Conservation (phyloP, 2,329 filamentous ascomycete genomes). For the Colletotrichum tofieldiae region DNA sequence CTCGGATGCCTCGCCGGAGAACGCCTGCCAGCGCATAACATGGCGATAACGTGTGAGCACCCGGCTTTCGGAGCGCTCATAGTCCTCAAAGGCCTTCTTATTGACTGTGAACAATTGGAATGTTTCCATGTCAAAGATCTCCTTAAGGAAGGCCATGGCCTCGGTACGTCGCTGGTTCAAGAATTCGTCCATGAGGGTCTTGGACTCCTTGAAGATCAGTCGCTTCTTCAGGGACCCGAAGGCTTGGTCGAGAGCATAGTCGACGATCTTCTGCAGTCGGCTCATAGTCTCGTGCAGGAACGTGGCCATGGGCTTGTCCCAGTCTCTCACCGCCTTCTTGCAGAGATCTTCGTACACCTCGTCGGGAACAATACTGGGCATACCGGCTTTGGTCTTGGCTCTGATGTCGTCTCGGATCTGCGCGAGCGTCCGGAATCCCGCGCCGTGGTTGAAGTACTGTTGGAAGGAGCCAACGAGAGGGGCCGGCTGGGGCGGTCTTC, state of each 20-base stretch:
- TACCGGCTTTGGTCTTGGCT: slow-evolving; percentile 68
- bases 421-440: slow-evolving; percentile 61
- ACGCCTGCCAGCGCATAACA: slow-evolving; percentile 63
- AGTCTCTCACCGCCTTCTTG: slow-evolving; percentile 70
- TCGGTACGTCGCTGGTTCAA: slow-evolving; percentile 57
- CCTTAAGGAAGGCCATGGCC: slow-evolving; percentile 56
- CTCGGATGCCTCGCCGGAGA: slow-evolving; percentile 49
- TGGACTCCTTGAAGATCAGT: slow-evolving; percentile 65
- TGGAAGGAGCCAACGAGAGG: slow-evolving; percentile 53
- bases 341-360: slow-evolving; percentile 74
- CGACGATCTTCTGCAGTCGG: slow-evolving; percentile 63
- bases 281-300: slow-evolving; percentile 65
- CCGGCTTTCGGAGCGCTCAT: slow-evolving; percentile 62
- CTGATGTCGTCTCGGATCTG: slow-evolving; percentile 70
- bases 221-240: slow-evolving; percentile 64
- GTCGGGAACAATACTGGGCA: slow-evolving; percentile 72
- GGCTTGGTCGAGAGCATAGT: slow-evolving; percentile 62
- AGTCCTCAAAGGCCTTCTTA: slow-evolving; percentile 61
- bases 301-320: slow-evolving; percentile 67
- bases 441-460: slow-evolving; percentile 56
- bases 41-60: slow-evolving; percentile 65
- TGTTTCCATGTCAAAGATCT: slow-evolving; percentile 68
- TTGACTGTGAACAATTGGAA: slow-evolving; percentile 73
- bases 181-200: slow-evolving; percentile 60
- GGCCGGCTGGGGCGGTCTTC: slow-evolving; percentile 34